Evolutionary conservation across 2,329 filamentous ascomycete species (phyloP).

Genomic region (Penicillium digitatum): DNA sequence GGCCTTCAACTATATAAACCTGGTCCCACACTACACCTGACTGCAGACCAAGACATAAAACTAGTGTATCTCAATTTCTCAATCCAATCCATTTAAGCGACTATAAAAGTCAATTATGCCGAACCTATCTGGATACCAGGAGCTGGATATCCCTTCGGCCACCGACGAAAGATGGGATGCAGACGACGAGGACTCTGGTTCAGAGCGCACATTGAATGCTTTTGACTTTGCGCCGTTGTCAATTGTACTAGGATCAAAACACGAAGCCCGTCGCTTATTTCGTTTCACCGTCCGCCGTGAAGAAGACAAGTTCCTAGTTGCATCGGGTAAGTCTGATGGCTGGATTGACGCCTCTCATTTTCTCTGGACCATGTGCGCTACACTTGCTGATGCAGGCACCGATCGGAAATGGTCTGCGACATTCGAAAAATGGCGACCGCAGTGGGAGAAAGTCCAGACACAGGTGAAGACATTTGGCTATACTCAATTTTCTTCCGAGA

Average conservation of each 20-base stretch:
- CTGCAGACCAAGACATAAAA: neutral
- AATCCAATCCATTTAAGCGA: neutral
- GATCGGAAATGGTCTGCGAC: neutral
- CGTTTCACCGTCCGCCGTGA: constrained; percentile 1
- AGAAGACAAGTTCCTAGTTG: too few species aligned
- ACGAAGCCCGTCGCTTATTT: neutral
- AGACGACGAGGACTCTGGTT: neutral
- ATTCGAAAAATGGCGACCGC: neutral
- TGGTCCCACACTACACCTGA: neutral
- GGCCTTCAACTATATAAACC: neutral
- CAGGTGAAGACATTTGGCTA: neutral
- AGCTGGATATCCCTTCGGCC: neutral
- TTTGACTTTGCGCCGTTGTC: neutral
- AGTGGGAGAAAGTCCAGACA: neutral
- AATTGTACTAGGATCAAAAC: neutral
- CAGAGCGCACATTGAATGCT: neutral
- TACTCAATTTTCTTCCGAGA: neutral
- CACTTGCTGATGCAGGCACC: neutral
- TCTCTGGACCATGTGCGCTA: constrained; percentile 5
- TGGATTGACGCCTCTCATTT: constrained; percentile 5
- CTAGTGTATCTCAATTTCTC: neutral
- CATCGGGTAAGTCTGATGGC: neutral
- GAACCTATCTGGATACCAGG: neutral
- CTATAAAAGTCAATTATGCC: neutral
- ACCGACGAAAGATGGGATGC: neutral